Base-by-base conservation (phyloP, 169 alveolate species). In the Cryptosporidium tyzzeri region DNA sequence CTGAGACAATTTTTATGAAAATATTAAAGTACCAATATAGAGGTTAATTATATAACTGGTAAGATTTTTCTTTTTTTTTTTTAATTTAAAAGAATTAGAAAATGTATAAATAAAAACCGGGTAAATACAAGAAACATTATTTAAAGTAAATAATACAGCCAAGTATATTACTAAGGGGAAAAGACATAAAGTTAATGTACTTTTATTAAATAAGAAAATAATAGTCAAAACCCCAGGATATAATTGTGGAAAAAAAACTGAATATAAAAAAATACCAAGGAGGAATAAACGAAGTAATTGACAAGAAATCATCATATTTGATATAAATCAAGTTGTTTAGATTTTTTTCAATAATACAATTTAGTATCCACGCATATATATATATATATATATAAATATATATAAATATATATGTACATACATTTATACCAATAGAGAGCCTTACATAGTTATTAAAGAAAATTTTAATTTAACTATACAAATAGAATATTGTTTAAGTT, bases 1-100 rank as follows among this genome's bases (percentile, higher is more conserved):
- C 65, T 55, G 65, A 55, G 65, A 55, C 65, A 55, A 23, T 55
- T 55, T 55, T 55, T 12, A 55, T 55, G 18, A 16, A n/a, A 55
- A 39, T 39, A 39, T 6, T 21, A 5, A 12, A 21, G 33, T 55
- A 55, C 65, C 65, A 37, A 6, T 55, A 55, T 21, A n/a, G 65
- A 51, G 65, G 14, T 21, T 16, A 55, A 45, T 45, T 45, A 55
- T 18, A 55, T 55, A 55, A 55, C 14, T 6, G 10, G 33, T 55
- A 23, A 55, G 16, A 55, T n/a, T 23, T 21, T 55, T 55, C n/a
- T 16, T 39, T 55, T 55, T 55, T 16, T 31, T 31, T 31, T 31
- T 9, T 9, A 53, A 45, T 45, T 45, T 45, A 41, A 45, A 45
- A 16, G n/a, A 55, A 55, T 55, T 12, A 21, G 21, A 55, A 23